A percentile compares a stretch with the other conserved stretches of the same genome.
Conservation (phyloP, 179 eudicot genomes). For the Silene vulgaris region DNA sequence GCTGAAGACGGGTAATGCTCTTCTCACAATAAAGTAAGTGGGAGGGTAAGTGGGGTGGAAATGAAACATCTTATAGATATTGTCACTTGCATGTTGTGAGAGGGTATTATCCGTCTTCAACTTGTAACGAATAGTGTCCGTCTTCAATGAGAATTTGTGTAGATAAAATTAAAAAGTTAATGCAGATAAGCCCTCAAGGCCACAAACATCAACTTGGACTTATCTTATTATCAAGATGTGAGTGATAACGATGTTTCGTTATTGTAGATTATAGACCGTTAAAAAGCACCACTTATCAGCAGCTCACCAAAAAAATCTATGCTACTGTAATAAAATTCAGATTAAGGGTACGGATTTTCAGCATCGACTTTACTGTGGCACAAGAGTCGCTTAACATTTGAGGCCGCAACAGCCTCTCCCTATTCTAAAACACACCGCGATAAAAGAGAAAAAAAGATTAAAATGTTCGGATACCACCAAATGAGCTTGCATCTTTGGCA, state of each 20-base stretch:
- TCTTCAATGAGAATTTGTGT: neutral
- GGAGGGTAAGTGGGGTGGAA: too few relatives aligned
- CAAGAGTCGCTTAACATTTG: slow-evolving; percentile 17
- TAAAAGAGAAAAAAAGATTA: neutral
- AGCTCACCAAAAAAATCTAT: slow-evolving; percentile 16
- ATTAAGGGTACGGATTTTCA: neutral
- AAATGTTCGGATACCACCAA: neutral
- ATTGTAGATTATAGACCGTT: neutral
- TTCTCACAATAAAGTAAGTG: too few relatives aligned
- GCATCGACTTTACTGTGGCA: slow-evolving; percentile 24
- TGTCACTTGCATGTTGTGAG: too few relatives aligned
- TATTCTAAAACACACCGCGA: neutral
- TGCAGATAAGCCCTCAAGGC: slow-evolving; percentile 21
- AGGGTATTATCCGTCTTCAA: too few relatives aligned
- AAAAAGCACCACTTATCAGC: slow-evolving; percentile 18
- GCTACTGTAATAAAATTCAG: neutral
- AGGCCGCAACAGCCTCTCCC: neutral
- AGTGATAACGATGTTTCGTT: slow-evolving; percentile 13
- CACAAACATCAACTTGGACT: slow-evolving; percentile 27
- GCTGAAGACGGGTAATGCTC: too few relatives aligned
- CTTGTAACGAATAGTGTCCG: too few relatives aligned
- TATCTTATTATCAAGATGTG: slow-evolving; percentile 21
- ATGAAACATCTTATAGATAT: too few relatives aligned
- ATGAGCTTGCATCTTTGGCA: too few relatives aligned
- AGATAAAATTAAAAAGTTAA: slow-evolving; percentile 16